Evolutionary conservation across 2,329 filamentous ascomycete genomes (phyloP).

Genomic region (Apiospora rasikravindrae): DNA sequence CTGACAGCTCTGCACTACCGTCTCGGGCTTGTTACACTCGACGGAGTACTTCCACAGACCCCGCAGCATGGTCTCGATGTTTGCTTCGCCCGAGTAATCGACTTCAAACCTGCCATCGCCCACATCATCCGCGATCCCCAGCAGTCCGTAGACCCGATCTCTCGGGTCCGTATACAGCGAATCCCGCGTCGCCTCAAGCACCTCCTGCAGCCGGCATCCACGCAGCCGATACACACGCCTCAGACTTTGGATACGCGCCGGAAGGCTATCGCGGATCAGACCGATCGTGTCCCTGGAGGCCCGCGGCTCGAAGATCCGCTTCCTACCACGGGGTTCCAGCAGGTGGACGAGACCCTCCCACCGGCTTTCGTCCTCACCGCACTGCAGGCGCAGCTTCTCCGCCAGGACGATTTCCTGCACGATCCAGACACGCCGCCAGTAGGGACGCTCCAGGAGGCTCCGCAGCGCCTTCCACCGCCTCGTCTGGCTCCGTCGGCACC

Average conservation of each 20-base stretch:
- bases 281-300: not conserved
- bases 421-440: slow-evolving; percentile 28
- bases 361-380: not conserved
- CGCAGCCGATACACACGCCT: not conserved
- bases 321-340: not conserved
- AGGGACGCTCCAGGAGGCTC: slow-evolving; percentile 3
- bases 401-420: not conserved
- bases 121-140: not conserved
- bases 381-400: not conserved
- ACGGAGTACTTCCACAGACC: not conserved
- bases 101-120: not conserved
- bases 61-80: not conserved
- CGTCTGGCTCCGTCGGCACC: not conserved
- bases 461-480: not conserved
- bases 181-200: not conserved
- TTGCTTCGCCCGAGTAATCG: not conserved
- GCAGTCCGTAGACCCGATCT: not conserved
- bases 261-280: not conserved
- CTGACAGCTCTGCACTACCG: not conserved
- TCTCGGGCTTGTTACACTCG: not conserved
- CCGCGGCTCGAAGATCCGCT: not conserved
- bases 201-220: not conserved
- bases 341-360: not conserved
- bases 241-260: not conserved
- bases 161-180: not conserved